Base-by-base conservation (phyloP, 495 filamentous ascomycete species). In the Penicillium atrosanguineum region DNA sequence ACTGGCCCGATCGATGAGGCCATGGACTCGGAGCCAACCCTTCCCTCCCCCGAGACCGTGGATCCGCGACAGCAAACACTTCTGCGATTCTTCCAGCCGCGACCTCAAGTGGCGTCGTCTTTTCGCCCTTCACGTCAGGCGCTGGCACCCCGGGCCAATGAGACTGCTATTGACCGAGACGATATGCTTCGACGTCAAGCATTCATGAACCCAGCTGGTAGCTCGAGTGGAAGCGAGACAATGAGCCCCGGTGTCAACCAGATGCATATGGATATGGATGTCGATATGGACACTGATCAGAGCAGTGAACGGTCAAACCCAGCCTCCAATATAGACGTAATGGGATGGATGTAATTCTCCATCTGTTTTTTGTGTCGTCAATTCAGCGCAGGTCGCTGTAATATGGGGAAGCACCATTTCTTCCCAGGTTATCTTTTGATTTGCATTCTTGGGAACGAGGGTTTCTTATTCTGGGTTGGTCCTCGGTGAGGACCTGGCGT, bases 261-360 rank as follows among this genome's bases (percentile, higher is more conserved):
- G 34, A 48, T 42, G 46, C 54, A 56, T 42, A 44, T 28, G 16
- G 61, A 63, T 19, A 64, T 67, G 56, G 60, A 76, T 48, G 70
- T 67, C 66, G 67, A 73, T 29, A 79, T 78, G 72, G 72, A 79
- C 56, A 73, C 79, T 63, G 70, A 74, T 12, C 71, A 75, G 67
- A 72, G 66, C 38, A 60, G 57, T 9, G 55, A 69, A 36, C 52
- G 57, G 21, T 60, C 65, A 8, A 57, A 34, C 15, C 49, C 59
- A 12, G 52, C 45, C 11, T 19, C 57, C 4, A 61, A 56, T 23
- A 45, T 52, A 40, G 60, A 53, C 1, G 40, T 43, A 4, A 37
- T 60, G 46, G 49, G 62, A 12, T 67, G 72, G 70, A 62, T 65
- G 56, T 67, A 49, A 63, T 59, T 15, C 7, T 15, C 43, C 34